phyloP scores from a whole-genome alignment of 108 stramenopile species.

The Pseudonitzschia delicatissima region DNA sequence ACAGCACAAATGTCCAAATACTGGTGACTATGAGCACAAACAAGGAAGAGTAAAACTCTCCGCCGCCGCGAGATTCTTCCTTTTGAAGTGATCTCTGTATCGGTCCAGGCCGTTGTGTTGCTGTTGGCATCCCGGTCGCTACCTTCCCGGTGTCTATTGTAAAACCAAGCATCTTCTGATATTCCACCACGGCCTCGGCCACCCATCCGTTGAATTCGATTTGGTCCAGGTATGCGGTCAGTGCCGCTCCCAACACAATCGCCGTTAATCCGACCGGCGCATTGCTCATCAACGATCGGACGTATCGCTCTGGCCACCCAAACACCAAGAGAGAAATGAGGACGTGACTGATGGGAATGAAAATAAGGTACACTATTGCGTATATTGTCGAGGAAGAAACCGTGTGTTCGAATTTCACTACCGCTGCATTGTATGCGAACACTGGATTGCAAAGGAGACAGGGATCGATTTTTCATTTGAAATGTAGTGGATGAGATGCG shows the following conservation, averaged over 20 bases:
- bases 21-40: conserved; percentile 78
- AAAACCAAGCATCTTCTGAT: conserved; percentile 23
- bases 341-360: conserved; percentile 75
- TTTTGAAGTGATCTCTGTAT: conserved; percentile 27
- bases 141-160: neutral
- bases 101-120: neutral
- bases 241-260: conserved; percentile 60
- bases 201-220: conserved; percentile 58
- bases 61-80: conserved; percentile 19
- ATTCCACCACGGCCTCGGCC: conserved; percentile 19
- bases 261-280: conserved; percentile 83
- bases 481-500: neutral
- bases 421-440: conserved; percentile 70
- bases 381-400: conserved; percentile 74
- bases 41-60: conserved; percentile 80
- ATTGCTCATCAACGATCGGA: conserved; percentile 65
- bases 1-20: conserved; percentile 73
- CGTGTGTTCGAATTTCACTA: conserved; percentile 44
- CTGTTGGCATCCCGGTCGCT: neutral
- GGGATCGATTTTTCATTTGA: too few relatives aligned
- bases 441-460: too few relatives aligned
- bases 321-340: conserved; percentile 71
- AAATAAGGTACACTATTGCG: conserved; percentile 62
- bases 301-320: conserved; percentile 85
- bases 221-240: conserved; percentile 72